Evolutionary conservation across 2,329 filamentous ascomycete genomes (phyloP).

Genomic region (Pseudogymnoascus sp.): DNA sequence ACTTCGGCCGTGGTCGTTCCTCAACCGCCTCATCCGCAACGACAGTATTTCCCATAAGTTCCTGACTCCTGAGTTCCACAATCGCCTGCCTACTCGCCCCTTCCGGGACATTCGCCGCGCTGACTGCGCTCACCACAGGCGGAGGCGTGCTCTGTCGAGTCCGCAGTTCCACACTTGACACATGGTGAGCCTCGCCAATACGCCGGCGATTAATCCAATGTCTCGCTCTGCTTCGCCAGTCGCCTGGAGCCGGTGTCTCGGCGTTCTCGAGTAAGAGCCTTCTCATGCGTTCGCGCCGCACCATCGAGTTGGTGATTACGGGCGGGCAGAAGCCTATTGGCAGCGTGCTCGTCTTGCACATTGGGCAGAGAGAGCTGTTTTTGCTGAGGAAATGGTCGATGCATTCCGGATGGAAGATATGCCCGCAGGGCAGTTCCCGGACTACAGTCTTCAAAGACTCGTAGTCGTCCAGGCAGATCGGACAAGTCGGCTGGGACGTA

Average conservation of each 20-base stretch:
- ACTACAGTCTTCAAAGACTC: slow-evolving; percentile 63
- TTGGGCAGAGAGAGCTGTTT: slow-evolving; percentile 79
- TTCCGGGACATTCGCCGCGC: neutral
- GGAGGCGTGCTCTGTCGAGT: neutral
- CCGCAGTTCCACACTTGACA: neutral
- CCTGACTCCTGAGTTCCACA: slow-evolving; percentile 21
- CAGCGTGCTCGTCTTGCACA: slow-evolving; percentile 80
- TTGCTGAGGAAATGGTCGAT: slow-evolving; percentile 76
- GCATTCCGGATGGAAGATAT: slow-evolving; percentile 90
- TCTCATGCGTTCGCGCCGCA: slow-evolving; percentile 67
- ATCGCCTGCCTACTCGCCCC: slow-evolving; percentile 16
- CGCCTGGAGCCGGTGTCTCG: slow-evolving; percentile 39
- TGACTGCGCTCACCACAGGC: neutral
- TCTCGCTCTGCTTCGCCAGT: slow-evolving; percentile 34
- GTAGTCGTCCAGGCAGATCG: slow-evolving; percentile 85
- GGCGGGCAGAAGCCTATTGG: slow-evolving; percentile 59
- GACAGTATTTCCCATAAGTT: slow-evolving; percentile 15
- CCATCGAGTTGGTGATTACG: slow-evolving; percentile 77
- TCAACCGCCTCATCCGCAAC: slow-evolving; percentile 13
- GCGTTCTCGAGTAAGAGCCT: slow-evolving; percentile 23
- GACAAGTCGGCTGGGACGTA: slow-evolving; percentile 71
- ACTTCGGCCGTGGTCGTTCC: slow-evolving; percentile 16
- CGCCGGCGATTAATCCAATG: neutral
- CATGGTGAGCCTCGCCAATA: neutral
- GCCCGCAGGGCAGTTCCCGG: slow-evolving; percentile 78